Conservation (phyloP, 106 monocot species). For the Gastrodia elata region DNA sequence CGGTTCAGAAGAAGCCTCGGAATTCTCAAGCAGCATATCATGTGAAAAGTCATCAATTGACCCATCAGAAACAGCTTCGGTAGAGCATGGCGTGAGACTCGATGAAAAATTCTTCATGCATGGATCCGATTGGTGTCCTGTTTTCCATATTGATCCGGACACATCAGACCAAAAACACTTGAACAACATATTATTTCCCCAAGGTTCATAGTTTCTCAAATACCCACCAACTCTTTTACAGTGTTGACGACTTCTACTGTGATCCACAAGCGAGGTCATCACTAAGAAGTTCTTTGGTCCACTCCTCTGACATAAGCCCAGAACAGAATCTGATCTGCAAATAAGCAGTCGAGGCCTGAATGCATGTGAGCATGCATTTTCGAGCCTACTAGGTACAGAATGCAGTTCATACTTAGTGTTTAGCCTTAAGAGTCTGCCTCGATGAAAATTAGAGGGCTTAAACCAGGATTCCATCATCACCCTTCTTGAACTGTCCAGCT, state of each 20-base stretch:
- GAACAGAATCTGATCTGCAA: not conserved
- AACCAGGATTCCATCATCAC: slow-evolving; percentile 2
- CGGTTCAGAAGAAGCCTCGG: slow-evolving; percentile 34
- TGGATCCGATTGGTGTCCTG: slow-evolving; percentile 13
- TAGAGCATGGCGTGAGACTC: slow-evolving; percentile 24
- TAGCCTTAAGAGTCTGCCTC: not conserved
- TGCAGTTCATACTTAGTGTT: not conserved
- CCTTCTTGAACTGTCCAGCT: slow-evolving; percentile 7
- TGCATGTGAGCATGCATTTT: not conserved
- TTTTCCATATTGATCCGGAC: slow-evolving; percentile 22
- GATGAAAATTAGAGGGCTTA: slow-evolving; percentile 4
- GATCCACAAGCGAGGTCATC: slow-evolving; percentile 14
- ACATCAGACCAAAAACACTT: slow-evolving; percentile 41
- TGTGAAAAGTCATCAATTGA: slow-evolving; percentile 33
- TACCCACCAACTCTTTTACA: slow-evolving; percentile 28
- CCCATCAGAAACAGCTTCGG: slow-evolving; percentile 46
- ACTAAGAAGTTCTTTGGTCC: not conserved
- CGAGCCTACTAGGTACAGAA: not conserved
- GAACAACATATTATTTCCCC: slow-evolving; percentile 40
- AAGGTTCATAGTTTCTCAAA: slow-evolving; percentile 29
- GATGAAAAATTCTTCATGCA: slow-evolving; percentile 26
- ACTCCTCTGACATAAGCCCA: slow-evolving; percentile 1
- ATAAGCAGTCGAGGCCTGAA: not conserved
- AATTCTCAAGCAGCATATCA: slow-evolving; percentile 39
- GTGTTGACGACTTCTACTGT: slow-evolving; percentile 19